phyloP scores from a whole-genome alignment of 495 filamentous ascomycete species.

The Xylaria acuta region DNA sequence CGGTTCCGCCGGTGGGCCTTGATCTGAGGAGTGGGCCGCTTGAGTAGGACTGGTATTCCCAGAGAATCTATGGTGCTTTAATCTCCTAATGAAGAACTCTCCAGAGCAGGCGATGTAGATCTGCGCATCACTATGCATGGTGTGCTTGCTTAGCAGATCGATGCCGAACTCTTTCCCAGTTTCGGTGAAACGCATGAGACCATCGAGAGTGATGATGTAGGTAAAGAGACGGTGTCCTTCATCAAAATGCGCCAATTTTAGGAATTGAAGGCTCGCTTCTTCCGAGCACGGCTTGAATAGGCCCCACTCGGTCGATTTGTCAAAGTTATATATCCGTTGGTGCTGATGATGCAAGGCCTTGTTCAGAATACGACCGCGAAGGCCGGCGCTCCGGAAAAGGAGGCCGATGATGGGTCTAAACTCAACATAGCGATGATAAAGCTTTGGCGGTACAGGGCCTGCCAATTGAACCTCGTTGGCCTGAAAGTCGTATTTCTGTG shows the following conservation, averaged over 20 bases:
- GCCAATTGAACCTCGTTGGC: slow-evolving; percentile 88
- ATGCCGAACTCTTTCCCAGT: slow-evolving; percentile 95
- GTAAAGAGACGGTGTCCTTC: slow-evolving; percentile 88
- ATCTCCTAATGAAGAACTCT: slow-evolving; percentile 86
- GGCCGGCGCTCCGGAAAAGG: slow-evolving; percentile 80
- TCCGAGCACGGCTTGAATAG: slow-evolving; percentile 54
- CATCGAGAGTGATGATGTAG: slow-evolving; percentile 89
- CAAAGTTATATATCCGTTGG: slow-evolving; percentile 84
- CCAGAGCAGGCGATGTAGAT: slow-evolving; percentile 90
- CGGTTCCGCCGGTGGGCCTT: slow-evolving; percentile 59
- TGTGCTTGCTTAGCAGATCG: slow-evolving; percentile 90
- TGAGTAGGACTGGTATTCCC: slow-evolving; percentile 32
- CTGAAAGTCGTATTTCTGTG: slow-evolving; percentile 87
- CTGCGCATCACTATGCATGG: slow-evolving; percentile 90
- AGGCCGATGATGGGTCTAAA: slow-evolving; percentile 88
- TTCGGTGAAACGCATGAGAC: slow-evolving; percentile 85
- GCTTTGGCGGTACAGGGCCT: slow-evolving; percentile 76
- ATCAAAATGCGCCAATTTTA: slow-evolving; percentile 85
- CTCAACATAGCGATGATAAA: slow-evolving; percentile 92
- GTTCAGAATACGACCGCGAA: slow-evolving; percentile 79
- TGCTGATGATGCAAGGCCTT: slow-evolving; percentile 91
- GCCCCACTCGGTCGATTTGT: slow-evolving; percentile 73
- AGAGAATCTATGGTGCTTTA: slow-evolving; percentile 39
- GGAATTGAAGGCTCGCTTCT: slow-evolving; percentile 76
- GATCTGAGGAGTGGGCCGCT: slow-evolving; percentile 34